Evolutionary conservation across 495 filamentous ascomycete species (phyloP).

Genomic region (Geoglossum glabrum): DNA sequence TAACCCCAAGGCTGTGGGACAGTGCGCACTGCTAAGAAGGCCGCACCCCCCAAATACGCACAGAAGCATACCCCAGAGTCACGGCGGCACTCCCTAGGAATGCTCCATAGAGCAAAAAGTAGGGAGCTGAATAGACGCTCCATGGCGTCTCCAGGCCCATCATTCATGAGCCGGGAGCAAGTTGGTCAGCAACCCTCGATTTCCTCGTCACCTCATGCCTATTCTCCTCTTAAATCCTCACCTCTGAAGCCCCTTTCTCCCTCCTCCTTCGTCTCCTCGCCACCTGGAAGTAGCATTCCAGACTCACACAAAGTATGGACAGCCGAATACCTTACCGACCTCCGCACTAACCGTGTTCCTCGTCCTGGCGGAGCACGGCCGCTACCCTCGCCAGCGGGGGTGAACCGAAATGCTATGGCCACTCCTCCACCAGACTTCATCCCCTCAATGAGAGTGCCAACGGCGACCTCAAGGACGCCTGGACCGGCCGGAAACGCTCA

Average conservation of each 20-base stretch:
- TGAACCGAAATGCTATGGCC: conserved; percentile 7
- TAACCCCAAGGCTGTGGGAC: background rate
- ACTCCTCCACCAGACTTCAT: conserved; percentile 4
- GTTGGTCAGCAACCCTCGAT: conserved; percentile 39
- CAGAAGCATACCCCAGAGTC: background rate
- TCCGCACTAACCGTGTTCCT: conserved; percentile 57
- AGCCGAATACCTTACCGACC: conserved; percentile 61
- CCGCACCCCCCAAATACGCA: background rate
- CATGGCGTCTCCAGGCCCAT: conserved; percentile 36
- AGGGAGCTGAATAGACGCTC: background rate
- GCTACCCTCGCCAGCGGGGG: conserved; percentile 26
- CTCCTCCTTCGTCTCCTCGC: conserved; percentile 13
- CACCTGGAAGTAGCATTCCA: background rate
- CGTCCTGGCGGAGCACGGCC: conserved; percentile 67
- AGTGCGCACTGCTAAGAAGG: background rate
- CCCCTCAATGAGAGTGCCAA: conserved; percentile 9
- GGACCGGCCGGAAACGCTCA: background rate
- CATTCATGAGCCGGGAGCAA: conserved; percentile 74
- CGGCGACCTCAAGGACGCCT: conserved; percentile 9
- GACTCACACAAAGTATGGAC: conserved; percentile 18
- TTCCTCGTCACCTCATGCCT: background rate
- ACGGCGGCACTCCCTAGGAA: background rate
- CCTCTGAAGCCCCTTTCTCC: conserved; percentile 13
- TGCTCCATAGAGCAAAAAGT: conserved; percentile 2
- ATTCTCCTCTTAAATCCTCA: conserved; percentile 7